phyloP scores from a whole-genome alignment of 768 basidiomycete species.

The Termitomyces sp. region DNA sequence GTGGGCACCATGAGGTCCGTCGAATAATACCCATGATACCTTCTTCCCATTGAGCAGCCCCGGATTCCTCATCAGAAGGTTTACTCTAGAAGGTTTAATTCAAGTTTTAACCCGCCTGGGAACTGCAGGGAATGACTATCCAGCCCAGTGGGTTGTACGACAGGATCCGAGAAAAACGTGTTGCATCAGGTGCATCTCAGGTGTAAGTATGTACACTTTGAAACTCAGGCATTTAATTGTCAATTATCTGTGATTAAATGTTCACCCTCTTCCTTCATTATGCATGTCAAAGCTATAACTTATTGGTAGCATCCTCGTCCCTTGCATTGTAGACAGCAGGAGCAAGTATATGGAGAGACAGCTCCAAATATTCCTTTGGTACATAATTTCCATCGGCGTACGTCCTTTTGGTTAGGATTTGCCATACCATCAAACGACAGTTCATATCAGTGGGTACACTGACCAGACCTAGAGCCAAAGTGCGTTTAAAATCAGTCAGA shows the following conservation, averaged over 20 bases:
- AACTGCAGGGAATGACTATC: background rate
- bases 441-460: too few species aligned
- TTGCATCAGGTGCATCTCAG: background rate
- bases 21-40: background rate
- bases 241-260: background rate
- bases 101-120: background rate
- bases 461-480: background rate
- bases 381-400: background rate
- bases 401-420: background rate
- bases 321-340: background rate
- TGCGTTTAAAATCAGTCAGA: background rate
- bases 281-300: background rate
- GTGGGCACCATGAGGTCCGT: background rate
- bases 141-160: background rate
- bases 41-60: background rate
- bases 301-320: background rate
- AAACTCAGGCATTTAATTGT: background rate
- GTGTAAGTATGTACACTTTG: background rate
- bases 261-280: background rate
- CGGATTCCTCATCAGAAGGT: background rate
- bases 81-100: background rate
- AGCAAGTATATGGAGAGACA: background rate
- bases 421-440: background rate
- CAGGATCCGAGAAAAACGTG: background rate
- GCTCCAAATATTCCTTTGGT: background rate